phyloP scores from a whole-genome alignment of 192 early-diverging fungal species.

The Podila minutissima region DNA sequence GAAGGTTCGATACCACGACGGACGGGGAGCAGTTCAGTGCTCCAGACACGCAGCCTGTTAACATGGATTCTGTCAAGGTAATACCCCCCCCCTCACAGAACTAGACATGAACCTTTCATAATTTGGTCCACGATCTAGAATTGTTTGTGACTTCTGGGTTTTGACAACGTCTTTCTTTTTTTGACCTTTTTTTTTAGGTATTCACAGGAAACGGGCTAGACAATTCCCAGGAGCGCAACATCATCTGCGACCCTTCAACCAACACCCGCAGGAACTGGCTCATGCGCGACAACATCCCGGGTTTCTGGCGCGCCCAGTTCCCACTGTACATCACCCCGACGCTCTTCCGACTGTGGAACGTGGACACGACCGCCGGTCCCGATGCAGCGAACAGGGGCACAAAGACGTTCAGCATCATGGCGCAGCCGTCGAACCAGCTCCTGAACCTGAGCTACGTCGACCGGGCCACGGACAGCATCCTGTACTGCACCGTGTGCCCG shows the following conservation, averaged over 20 bases:
- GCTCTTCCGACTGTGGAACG: slow-evolving; percentile 74
- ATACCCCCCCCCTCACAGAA: background rate
- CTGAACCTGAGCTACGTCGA: slow-evolving; percentile 74
- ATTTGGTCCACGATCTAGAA: too few species aligned
- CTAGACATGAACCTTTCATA: background rate
- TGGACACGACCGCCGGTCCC: slow-evolving; percentile 14
- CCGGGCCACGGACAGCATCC: slow-evolving; percentile 52
- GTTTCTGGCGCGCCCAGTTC: slow-evolving; percentile 72
- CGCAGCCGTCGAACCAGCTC: slow-evolving; percentile 61
- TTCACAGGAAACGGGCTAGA: slow-evolving; percentile 25
- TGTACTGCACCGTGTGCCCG: slow-evolving; percentile 51
- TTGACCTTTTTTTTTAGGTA: slow-evolving; percentile 8
- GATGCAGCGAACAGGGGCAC: slow-evolving; percentile 66
- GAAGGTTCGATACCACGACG: slow-evolving; percentile 70
- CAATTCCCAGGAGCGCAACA: slow-evolving; percentile 33
- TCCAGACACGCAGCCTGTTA: slow-evolving; percentile 48
- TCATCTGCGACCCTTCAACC: slow-evolving; percentile 53
- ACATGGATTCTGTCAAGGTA: slow-evolving; percentile 39
- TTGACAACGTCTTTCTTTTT: too few species aligned
- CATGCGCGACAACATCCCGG: slow-evolving; percentile 72
- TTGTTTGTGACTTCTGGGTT: too few species aligned
- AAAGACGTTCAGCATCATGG: slow-evolving; percentile 71
- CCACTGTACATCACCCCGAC: slow-evolving; percentile 65
- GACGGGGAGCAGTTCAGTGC: slow-evolving; percentile 60
- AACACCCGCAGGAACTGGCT: slow-evolving; percentile 68